A percentile compares a stretch with the other conserved stretches of the same genome.
phyloP scores from a whole-genome alignment of 495 filamentous ascomycete species.

The Aspergillus nanangensis region DNA sequence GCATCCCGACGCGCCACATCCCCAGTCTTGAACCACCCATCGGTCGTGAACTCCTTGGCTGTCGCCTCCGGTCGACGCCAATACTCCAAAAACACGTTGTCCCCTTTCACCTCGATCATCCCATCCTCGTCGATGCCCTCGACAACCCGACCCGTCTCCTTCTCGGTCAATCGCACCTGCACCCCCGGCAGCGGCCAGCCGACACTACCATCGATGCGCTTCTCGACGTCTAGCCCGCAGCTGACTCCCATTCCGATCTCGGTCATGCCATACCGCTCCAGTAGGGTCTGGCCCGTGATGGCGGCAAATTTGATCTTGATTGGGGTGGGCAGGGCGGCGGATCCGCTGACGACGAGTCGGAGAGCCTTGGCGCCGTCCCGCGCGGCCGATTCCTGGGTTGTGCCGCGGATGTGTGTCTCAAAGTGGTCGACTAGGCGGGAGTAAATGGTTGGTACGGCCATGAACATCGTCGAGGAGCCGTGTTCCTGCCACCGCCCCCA shows the following conservation, averaged over 20 bases:
- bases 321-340: constrained; percentile 39
- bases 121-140: constrained; percentile 33
- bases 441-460: constrained; percentile 46
- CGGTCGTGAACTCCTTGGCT: constrained; percentile 35
- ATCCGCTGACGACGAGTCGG: constrained; percentile 38
- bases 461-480: constrained; percentile 38
- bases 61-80: constrained; percentile 41
- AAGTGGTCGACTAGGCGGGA: constrained; percentile 44
- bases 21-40: constrained; percentile 48
- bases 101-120: constrained; percentile 43
- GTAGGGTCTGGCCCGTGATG: constrained; percentile 35
- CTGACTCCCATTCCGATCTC: constrained; percentile 46
- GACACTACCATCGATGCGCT: constrained; percentile 40
- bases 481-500: constrained; percentile 38
- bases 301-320: constrained; percentile 40
- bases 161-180: constrained; percentile 36
- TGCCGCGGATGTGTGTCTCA: constrained; percentile 34
- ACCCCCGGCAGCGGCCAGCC: constrained; percentile 44
- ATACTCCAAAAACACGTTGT: constrained; percentile 42
- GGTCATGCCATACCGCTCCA: constrained; percentile 46
- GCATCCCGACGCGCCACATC: constrained; percentile 36
- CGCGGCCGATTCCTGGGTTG: constrained; percentile 28
- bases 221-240: constrained; percentile 31
- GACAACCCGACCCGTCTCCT: constrained; percentile 32
- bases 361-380: constrained; percentile 29